Percentiles rank a stretch among this genome's conserved stretches.
Evolutionary conservation across 2,329 filamentous ascomycete species (phyloP).

Genomic region (Amesomyces nigricolor): DNA sequence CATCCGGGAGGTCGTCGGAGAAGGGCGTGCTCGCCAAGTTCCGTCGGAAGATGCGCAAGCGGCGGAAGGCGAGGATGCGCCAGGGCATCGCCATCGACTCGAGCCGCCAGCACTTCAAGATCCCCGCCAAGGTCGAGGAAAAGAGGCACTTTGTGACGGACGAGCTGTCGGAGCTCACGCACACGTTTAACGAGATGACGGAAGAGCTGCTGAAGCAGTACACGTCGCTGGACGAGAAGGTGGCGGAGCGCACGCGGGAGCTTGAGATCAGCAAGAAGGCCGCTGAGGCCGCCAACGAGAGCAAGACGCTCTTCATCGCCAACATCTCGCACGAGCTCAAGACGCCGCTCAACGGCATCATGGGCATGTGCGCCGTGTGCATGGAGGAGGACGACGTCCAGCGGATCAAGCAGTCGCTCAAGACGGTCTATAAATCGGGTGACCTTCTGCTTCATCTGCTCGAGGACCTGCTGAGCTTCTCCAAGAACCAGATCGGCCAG

Average conservation of each 20-base stretch:
- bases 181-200: constrained; percentile 89
- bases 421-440: constrained; percentile 82
- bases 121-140: constrained; percentile 75
- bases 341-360: constrained; percentile 89
- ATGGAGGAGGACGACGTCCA: constrained; percentile 82
- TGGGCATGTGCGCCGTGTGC: constrained; percentile 89
- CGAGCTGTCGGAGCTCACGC: constrained; percentile 76
- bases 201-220: constrained; percentile 87
- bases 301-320: constrained; percentile 95
- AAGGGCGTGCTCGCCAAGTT: constrained; percentile 39
- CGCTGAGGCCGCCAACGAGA: constrained; percentile 90
- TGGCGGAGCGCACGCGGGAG: constrained; percentile 74
- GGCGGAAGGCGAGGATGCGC: constrained; percentile 27
- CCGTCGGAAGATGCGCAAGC: constrained; percentile 34
- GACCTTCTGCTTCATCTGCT: constrained; percentile 80
- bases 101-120: constrained; percentile 62
- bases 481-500: constrained; percentile 89
- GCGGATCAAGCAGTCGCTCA: constrained; percentile 74
- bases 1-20: constrained; percentile 39
- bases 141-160: constrained; percentile 72
- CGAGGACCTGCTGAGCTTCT: constrained; percentile 86
- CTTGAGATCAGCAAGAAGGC: constrained; percentile 86
- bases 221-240: constrained; percentile 74
- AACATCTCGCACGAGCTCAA: constrained; percentile 87
- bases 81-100: constrained; percentile 35